phyloP scores from a whole-genome alignment of 1,139 yeast genomes.

The Debaryomycetaceae sp. region DNA sequence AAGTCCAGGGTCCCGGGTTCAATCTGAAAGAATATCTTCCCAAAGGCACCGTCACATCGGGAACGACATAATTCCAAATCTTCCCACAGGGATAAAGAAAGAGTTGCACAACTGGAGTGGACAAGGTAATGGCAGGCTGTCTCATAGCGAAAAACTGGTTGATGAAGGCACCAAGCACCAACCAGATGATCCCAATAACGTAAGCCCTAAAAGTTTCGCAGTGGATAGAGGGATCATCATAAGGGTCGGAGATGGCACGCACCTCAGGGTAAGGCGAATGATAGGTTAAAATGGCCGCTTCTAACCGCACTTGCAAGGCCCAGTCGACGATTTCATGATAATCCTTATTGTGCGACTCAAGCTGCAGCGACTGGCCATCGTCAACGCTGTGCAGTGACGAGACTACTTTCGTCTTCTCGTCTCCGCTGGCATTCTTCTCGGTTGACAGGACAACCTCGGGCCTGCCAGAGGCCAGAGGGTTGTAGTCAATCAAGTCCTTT shows the following conservation, averaged over 20 bases:
- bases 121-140: slow-evolving; percentile 12
- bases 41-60: slow-evolving; percentile 15
- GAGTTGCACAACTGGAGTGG: slow-evolving; percentile 19
- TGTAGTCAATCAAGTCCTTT: slow-evolving; percentile 14
- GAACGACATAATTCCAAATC: slow-evolving; percentile 18
- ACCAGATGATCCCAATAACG: slow-evolving; percentile 50
- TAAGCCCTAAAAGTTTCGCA: slow-evolving; percentile 59
- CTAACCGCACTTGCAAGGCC: slow-evolving; percentile 30
- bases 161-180: slow-evolving; percentile 14
- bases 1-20: slow-evolving; percentile 27
- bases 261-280: slow-evolving; percentile 68
- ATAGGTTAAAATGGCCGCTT: slow-evolving; percentile 47
- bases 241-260: slow-evolving; percentile 52
- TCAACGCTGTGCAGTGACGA: neutral
- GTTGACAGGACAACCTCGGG: neutral
- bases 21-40: slow-evolving; percentile 13
- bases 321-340: slow-evolving; percentile 15
- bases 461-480: slow-evolving; percentile 1
- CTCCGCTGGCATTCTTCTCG: neutral
- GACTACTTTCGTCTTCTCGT: neutral
- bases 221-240: slow-evolving; percentile 47
- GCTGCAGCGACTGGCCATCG: neutral
- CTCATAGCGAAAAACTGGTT: slow-evolving; percentile 13
- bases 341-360: neutral
- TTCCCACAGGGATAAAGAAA: slow-evolving; percentile 23